A percentile compares a stretch with the other conserved stretches of the same genome.
Evolutionary conservation across 495 filamentous ascomycete species (phyloP).

Genomic region (Aspergillus olivimuriae): DNA sequence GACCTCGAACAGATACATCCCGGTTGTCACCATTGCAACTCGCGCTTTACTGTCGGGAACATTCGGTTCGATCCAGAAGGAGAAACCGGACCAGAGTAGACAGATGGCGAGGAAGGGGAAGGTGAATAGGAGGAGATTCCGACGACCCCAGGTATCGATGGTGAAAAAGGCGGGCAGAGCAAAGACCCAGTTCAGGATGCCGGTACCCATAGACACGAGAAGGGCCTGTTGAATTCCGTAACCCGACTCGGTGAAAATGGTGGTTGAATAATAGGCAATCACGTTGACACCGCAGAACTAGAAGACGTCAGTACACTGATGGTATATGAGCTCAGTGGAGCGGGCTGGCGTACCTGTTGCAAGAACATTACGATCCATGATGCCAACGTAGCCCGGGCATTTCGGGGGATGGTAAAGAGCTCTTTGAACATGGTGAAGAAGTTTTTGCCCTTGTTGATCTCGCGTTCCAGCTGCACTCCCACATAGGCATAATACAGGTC

Average conservation of each 20-base stretch:
- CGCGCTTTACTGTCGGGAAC: constrained; percentile 24
- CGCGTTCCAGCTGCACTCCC: constrained; percentile 37
- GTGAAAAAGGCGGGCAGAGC: constrained; percentile 63
- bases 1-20: constrained; percentile 46
- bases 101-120: constrained; percentile 56
- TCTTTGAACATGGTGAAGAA: constrained; percentile 46
- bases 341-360: constrained; percentile 26
- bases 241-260: constrained; percentile 48
- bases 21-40: constrained; percentile 43
- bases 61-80: constrained; percentile 43
- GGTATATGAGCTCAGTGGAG: neutral
- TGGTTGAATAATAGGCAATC: constrained; percentile 49
- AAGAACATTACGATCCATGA: constrained; percentile 46
- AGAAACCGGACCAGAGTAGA: constrained; percentile 53
- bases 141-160: constrained; percentile 59
- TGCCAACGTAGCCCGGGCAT: constrained; percentile 48
- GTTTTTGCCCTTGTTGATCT: constrained; percentile 38
- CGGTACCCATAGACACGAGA: constrained; percentile 55
- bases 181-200: constrained; percentile 60
- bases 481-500: constrained; percentile 51
- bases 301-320: neutral
- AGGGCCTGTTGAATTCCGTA: constrained; percentile 41
- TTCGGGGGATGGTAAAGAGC: constrained; percentile 48
- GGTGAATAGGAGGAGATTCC: constrained; percentile 57
- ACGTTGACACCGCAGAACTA: constrained; percentile 47